Evolutionary conservation across 306 rosid genomes (phyloP), one percentile per base, ranked within the genome.

Genomic region (Begonia fuchsioides): DNA sequence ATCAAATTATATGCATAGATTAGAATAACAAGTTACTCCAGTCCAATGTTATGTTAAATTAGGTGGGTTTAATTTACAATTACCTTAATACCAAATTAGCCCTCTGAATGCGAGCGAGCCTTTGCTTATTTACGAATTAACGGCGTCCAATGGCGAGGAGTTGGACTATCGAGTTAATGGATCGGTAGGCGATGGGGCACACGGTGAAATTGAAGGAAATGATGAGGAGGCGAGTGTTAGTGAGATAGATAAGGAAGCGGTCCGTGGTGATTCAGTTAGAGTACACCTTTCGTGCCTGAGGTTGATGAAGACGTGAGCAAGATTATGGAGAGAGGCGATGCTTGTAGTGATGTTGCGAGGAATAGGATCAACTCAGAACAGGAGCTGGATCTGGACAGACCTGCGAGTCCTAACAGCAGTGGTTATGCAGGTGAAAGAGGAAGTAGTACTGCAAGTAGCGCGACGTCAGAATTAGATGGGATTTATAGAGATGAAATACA

Each of bases 401-500:
- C 75, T 10, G 54, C 76, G 15, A 80, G 81, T 61, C 87, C 93
- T 10, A 77, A 80, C 61, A 87, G 96, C 57, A 87, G 82, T 55
- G 98, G 95, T 12, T 90, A 90, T 64, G 87, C 82, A 3, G 92
- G 87, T 3, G 98, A 77, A 60, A 75, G 87, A 38, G 95, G 96
- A 18, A 82, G 80, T 49, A 80, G 65, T 60, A 60, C 72, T 58
- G 77, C 77, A 47, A 69, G 79, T 43, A 79, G 79, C 38, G 77
- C 57, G 3, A 59, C 52, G 15, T 69, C 83, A 1, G 76, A 70
- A 3, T 52, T 62, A 12, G 80, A 75, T 9, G 82, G 75, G 55
- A 39, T 66, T 51, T 64, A 48, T 44, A 68, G 54, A 7, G 66
- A 61, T 18, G 83, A 74, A 67, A 79, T 79, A 47, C 68, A 71